Evolutionary conservation across 768 basidiomycete genomes (phyloP), one percentile per base, ranked within the genome.

Genomic region (Cystobasidium onofrii): DNA sequence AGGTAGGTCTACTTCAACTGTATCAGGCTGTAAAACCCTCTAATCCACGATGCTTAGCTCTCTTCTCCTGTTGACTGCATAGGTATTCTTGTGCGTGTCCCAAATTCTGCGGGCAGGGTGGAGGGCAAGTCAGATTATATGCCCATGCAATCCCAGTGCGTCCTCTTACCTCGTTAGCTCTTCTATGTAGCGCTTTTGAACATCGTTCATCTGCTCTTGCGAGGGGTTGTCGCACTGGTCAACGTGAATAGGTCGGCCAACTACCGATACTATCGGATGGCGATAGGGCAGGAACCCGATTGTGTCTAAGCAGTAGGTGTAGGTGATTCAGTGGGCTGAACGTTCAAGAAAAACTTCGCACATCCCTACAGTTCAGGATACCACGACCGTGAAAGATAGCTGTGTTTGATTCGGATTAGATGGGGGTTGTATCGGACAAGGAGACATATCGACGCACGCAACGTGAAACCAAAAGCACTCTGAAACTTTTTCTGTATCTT

Each of bases 361-460:
- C n/a, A n/a, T n/a, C n/a, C 88, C 31, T 76, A 93, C 94, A 99
- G 81, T 98, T 99, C 76, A 98, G 84, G 69, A 99, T 81, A 15
- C 95, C 95, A 74, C 96, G 84, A 1, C 96, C 96, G 80, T 96
- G 95, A 82, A 99, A 99, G n/a, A 99, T 82, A 0, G 96, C 77
- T 78, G 55, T 20, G 20, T 7, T 27, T 1, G 43, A 50, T 2
- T 17, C 43, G 54, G 44, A 43, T 52, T 54, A 36, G 33, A 1
- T 23, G 50, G 2, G 76, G 69, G 12, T 9, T 34, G 1, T 33
- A 72, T 44, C 23, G 39, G 34, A n/a, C 6, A 57, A 55, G 34
- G 25, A 27, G 44, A 41, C 61, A 63, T 25, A 36, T 3, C 41
- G 31, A 50, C 74, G 29, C 41, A 76, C 76, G 95, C 13, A 99